These are phyloP conservation scores for Lepidium aucheri DNA, from an alignment of 345 rosid species.

Conservation along the genomic window DNA sequence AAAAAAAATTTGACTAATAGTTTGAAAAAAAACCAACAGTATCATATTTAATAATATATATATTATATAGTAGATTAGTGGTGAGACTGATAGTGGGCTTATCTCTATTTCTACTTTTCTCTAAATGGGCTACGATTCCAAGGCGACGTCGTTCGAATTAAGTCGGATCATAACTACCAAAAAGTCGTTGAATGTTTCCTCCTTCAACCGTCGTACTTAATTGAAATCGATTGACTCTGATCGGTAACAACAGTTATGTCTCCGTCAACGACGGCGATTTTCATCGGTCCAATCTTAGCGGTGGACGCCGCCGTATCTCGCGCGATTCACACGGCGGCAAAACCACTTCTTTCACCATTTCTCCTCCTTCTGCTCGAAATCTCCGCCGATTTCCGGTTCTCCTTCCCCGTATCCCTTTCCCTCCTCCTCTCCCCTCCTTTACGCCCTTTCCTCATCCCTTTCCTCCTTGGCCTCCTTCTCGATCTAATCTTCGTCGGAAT, in stretches of 20 bases:
- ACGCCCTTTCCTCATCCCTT: conserved; percentile 41
- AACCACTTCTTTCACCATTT: conserved; percentile 41
- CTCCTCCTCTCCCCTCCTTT: conserved; percentile 44
- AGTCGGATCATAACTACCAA: background rate
- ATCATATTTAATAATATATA: too few species aligned
- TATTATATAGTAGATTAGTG: too few species aligned
- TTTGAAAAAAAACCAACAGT: too few species aligned
- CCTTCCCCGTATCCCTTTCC: conserved; percentile 65
- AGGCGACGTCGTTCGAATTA: background rate
- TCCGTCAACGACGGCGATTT: conserved; percentile 11
- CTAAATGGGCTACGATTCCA: too few species aligned
- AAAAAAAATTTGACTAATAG: too few species aligned
- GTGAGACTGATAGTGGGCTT: too few species aligned
- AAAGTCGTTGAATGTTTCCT: background rate
- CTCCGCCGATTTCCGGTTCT: conserved; percentile 79
- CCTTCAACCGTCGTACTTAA: background rate
- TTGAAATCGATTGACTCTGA: background rate
- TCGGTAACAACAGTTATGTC: conserved; percentile 8
- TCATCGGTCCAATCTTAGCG: conserved; percentile 30
- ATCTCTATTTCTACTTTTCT: too few species aligned
- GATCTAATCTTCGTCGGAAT: conserved; percentile 66
- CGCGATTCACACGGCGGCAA: conserved; percentile 40
- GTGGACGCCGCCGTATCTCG: conserved; percentile 46
- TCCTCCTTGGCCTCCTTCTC: conserved; percentile 75
- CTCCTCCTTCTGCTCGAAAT: conserved; percentile 58